Base-by-base conservation (phyloP, 2,329 filamentous ascomycete genomes). In the Cladosporium sp. region DNA sequence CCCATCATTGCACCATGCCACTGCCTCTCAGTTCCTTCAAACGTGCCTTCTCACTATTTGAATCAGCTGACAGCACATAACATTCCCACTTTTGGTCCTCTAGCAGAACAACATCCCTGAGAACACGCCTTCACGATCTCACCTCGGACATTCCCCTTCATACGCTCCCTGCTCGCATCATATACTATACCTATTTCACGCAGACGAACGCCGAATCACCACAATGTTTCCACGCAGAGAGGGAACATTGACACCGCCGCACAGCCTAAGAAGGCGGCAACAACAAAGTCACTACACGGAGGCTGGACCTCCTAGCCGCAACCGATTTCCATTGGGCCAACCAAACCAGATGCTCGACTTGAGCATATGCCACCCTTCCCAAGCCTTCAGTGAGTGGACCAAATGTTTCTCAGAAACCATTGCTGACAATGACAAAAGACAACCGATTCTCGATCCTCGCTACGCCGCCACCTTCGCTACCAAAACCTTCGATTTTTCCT, bases 361-460 rank as follows among this genome's bases (percentile, higher is more conserved):
- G 42, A 70, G 68, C 64, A 64, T 70, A 17, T 68, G 69, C 50
- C 62, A 66, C 40, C 61, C 66, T 20, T 50, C 39, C 7, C 42
- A 51, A 43, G 60, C 55, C 7, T 66, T 47, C 57, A 64, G 66
- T 69, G 56, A 42, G 64, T 62, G 14, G 49, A 11, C 11, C 14
- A 25, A 8, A 12, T 38, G 12, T 5, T 3, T 43, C n/a, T 42
- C 25, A n/a, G 2, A 19, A 47, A 60, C 58, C 37, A 62, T 38
- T 12, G 25, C 25, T 47, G 15, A 47, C 25, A 2, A 30, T 30
- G 22, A 5, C 43, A 19, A 12, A 50, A 70, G 67, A 49, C 56
- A 71, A 71, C 40, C 68, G 68, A 30, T 71, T 69, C 64, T 62
- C 64, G 11, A 39, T 63, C 12, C 60, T 71, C 36, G 61, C 63